Conservation (phyloP, 805 yeast species). For the Kodamaea fukazawae region DNA sequence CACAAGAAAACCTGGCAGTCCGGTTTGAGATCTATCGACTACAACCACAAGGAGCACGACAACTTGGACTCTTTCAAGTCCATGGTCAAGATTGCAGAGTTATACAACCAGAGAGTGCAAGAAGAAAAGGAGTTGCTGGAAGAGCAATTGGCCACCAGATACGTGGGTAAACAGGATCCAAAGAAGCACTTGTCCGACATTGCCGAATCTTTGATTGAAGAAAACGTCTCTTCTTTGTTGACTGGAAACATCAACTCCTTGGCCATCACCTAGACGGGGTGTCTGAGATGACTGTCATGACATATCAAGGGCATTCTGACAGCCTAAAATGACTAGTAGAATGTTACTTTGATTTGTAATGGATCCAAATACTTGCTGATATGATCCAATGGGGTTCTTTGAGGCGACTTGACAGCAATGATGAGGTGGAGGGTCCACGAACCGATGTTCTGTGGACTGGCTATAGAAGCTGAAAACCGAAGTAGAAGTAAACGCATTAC, state of each 20-base stretch:
- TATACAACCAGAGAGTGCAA: conserved; percentile 82
- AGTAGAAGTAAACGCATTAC: too few species aligned
- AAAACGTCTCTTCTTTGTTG: conserved; percentile 80
- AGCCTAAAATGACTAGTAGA: too few species aligned
- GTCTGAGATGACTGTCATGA: too few species aligned
- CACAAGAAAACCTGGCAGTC: conserved; percentile 96
- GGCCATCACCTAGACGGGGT: conserved; percentile 77
- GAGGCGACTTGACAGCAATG: too few species aligned
- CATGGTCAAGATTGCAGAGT: conserved; percentile 87
- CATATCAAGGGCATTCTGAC: too few species aligned
- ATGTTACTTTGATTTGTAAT: too few species aligned
- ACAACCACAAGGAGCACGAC: conserved; percentile 69
- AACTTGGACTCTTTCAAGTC: conserved; percentile 70
- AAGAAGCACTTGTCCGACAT: conserved; percentile 93
- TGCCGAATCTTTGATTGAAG: conserved; percentile 82
- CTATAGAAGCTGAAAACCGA: too few species aligned
- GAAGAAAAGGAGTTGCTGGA: conserved; percentile 89
- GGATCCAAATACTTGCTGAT: too few species aligned
- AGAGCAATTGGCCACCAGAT: conserved; percentile 89
- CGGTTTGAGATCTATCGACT: conserved; percentile 78
- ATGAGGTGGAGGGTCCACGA: too few species aligned
- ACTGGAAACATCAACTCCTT: conserved; percentile 88
- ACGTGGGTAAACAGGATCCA: conserved; percentile 98
- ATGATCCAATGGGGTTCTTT: too few species aligned
- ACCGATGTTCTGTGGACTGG: too few species aligned